Evolutionary conservation across 2,329 filamentous ascomycete genomes (phyloP), one percentile per base, ranked within the genome.

Genomic region (Alternaria solani): DNA sequence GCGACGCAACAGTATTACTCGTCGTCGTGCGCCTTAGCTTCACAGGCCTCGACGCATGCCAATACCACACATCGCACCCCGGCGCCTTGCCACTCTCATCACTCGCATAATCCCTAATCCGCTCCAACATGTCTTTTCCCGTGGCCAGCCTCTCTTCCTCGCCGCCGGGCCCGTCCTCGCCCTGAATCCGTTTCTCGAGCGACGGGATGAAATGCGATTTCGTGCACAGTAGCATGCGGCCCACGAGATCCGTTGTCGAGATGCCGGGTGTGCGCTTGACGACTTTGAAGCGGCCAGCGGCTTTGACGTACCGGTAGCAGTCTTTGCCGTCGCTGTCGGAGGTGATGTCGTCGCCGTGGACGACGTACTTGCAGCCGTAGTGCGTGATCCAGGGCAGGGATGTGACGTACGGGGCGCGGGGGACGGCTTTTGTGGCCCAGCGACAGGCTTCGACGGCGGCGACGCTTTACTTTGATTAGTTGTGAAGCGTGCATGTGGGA

Each of bases 271-370:
- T 98, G 65, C 95, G 88, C 82, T 96, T 97, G 46, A 99, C 95
- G 18, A 99, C 93, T 81, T 96, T 94, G 87, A 99, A 99, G 43
- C 95, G 88, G 12, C 91, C 90, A 1, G 94, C 95, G 41, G 91
- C 90, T 81, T 99, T 99, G 73, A 99, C 95, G 75, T 94, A 98
- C 62, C 95, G 91, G 82, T 99, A 99, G 82, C 94, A 98, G 82
- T 99, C 95, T 78, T 97, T 91, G 42, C 95, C 95, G 68, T 89
- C 89, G 76, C 91, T 92, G 80, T 99, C 95, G 0, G 93, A 96
- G 3, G 95, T 98, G 75, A 98, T 96, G 80, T 98, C 94, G 79
- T 98, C 95, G 62, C 94, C 94, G 79, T 98, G 94, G 2, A 97
- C 94, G 42, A 98, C 95, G 78, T 94, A 98, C 75, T 91, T 88